Evolutionary conservation across 805 yeast species (phyloP).

Genomic region (Metschnikowia cubensis): DNA sequence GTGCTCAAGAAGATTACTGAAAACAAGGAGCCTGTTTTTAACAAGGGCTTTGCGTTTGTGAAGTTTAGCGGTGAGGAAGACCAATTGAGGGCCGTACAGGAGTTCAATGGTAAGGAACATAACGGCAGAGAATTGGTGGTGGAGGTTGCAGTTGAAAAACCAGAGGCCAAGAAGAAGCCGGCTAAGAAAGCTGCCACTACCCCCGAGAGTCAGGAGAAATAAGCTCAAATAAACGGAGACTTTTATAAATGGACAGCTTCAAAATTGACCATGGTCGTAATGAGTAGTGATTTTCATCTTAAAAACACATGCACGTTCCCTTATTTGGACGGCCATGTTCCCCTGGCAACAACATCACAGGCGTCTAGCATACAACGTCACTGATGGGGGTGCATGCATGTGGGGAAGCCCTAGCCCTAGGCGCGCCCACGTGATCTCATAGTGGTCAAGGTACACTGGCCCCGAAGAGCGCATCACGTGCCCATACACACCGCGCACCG

Average conservation of each 20-base stretch:
- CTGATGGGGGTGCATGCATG: not conserved
- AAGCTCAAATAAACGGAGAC: not conserved
- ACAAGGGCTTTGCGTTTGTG: constrained; percentile 65
- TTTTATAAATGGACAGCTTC: not conserved
- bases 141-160: constrained; percentile 68
- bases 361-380: not conserved
- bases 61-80: constrained; percentile 55
- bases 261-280: not conserved
- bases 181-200: not conserved
- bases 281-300: too few species aligned
- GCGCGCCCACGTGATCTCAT: constrained; percentile 12
- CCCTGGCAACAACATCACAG: too few species aligned
- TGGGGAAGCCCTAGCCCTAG: constrained; percentile 16
- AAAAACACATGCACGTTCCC: not conserved
- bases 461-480: constrained; percentile 10
- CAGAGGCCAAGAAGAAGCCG: not conserved
- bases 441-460: not conserved
- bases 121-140: constrained; percentile 65
- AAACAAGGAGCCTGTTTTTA: constrained; percentile 38
- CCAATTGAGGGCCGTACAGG: constrained; percentile 68
- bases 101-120: constrained; percentile 59
- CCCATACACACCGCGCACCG: constrained; percentile 5
- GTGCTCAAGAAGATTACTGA: constrained; percentile 44
- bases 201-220: not conserved
- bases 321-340: not conserved